These are phyloP conservation scores for Aspergillus indologenus DNA, from an alignment of 495 filamentous ascomycete species.

Conservation along the genomic window DNA sequence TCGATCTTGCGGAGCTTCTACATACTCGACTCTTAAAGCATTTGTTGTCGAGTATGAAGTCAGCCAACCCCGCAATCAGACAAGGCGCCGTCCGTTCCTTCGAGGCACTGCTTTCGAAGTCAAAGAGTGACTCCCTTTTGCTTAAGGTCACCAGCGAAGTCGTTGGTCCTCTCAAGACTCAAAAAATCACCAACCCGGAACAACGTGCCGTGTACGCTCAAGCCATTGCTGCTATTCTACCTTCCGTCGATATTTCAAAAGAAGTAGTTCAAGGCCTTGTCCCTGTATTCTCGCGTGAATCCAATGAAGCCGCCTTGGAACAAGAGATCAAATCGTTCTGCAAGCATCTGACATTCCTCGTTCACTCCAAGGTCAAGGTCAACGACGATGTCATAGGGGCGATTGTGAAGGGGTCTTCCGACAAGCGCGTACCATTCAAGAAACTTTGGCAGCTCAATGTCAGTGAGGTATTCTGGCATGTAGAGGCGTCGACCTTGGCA, in stretches of 20 bases:
- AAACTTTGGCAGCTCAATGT: conserved; percentile 74
- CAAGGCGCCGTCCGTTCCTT: conserved; percentile 74
- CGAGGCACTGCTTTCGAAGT: conserved; percentile 55
- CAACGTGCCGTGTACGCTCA: conserved; percentile 77
- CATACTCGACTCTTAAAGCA: conserved; percentile 73
- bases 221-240: conserved; percentile 64
- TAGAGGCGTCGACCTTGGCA: conserved; percentile 40
- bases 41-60: conserved; percentile 82
- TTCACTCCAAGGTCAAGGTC: conserved; percentile 55
- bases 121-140: conserved; percentile 52
- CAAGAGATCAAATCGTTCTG: conserved; percentile 71
- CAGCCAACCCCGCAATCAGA: conserved; percentile 73
- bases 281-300: conserved; percentile 68
- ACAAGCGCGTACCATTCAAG: conserved; percentile 78
- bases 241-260: conserved; percentile 53
- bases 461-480: conserved; percentile 69
- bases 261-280: conserved; percentile 66
- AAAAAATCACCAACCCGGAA: conserved; percentile 76
- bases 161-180: conserved; percentile 68
- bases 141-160: conserved; percentile 72
- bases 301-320: conserved; percentile 75
- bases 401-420: conserved; percentile 75
- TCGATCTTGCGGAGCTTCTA: conserved; percentile 76
- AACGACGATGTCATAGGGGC: conserved; percentile 63
- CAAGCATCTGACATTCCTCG: conserved; percentile 54